Evolutionary conservation across 306 rosid genomes (phyloP).

Genomic region (Vigna unguiculata): DNA sequence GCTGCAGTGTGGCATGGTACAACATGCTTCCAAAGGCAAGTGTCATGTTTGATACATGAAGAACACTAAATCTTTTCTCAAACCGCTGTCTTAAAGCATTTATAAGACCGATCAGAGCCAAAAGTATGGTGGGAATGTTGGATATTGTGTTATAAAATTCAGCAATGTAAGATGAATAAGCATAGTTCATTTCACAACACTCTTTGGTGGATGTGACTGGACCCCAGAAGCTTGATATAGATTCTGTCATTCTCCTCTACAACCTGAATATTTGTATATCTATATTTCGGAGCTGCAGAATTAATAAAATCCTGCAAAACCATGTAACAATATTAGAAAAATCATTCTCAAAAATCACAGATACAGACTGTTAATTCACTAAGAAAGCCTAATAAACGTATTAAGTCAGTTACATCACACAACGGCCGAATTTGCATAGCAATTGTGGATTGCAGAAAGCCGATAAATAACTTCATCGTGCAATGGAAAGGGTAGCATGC

Average conservation of each 20-base stretch:
- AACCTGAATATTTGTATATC: constrained; percentile 29
- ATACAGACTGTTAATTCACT: neutral
- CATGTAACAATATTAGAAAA: constrained; percentile 40
- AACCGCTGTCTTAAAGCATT: constrained; percentile 88
- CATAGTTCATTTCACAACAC: constrained; percentile 84
- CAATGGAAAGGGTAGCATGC: neutral
- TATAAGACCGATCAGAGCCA: constrained; percentile 89
- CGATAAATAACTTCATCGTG: neutral
- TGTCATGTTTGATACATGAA: constrained; percentile 83
- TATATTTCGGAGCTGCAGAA: constrained; percentile 40
- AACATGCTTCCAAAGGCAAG: constrained; percentile 93
- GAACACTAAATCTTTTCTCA: constrained; percentile 92
- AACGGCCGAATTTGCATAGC: too few relatives aligned
- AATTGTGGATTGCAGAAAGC: neutral
- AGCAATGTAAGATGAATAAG: constrained; percentile 73
- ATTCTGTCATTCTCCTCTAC: constrained; percentile 69
- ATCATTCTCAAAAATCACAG: neutral
- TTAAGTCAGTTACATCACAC: neutral
- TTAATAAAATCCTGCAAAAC: constrained; percentile 41
- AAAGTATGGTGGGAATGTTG: constrained; percentile 73
- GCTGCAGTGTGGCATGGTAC: constrained; percentile 89
- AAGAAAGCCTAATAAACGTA: neutral
- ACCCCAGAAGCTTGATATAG: constrained; percentile 84
- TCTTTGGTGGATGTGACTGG: constrained; percentile 89
- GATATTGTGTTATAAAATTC: constrained; percentile 88